phyloP scores from a whole-genome alignment of 192 early-diverging fungal species.

The Thoreauomyces humboldtii region DNA sequence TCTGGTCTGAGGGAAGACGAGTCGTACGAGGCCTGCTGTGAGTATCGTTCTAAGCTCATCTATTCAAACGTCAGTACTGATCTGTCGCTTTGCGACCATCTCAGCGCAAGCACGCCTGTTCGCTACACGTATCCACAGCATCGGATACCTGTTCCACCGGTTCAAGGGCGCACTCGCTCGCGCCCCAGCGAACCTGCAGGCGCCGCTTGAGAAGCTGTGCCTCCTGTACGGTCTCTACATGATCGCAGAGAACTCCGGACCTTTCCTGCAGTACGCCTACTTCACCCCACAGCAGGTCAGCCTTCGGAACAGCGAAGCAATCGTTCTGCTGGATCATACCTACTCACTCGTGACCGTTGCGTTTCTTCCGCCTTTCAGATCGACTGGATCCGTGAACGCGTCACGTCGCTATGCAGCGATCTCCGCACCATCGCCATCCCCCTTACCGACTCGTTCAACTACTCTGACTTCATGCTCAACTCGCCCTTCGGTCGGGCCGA shows the following conservation, averaged over 20 bases:
- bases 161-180: conserved; percentile 72
- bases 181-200: conserved; percentile 59
- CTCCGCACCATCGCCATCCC: conserved; percentile 82
- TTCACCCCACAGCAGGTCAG: conserved; percentile 57
- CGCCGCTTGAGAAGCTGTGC: conserved; percentile 69
- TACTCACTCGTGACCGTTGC: too few relatives aligned
- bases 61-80: neutral
- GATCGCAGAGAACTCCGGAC: conserved; percentile 75
- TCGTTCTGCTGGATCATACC: conserved; percentile 10
- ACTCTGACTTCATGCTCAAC: conserved; percentile 85
- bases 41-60: neutral
- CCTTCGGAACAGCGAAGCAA: neutral
- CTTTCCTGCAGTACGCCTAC: conserved; percentile 85
- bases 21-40: conserved; percentile 82
- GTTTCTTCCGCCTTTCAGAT: conserved; percentile 46
- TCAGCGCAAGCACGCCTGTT: conserved; percentile 71
- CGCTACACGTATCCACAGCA: conserved; percentile 80
- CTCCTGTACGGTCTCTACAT: conserved; percentile 80
- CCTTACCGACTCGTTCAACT: conserved; percentile 84
- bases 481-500: conserved; percentile 83
- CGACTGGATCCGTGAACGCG: conserved; percentile 63
- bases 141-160: conserved; percentile 78
- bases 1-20: conserved; percentile 70
- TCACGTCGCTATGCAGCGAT: conserved; percentile 61
- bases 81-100: neutral